Evolutionary conservation across 2,329 filamentous ascomycete genomes (phyloP).

Genomic region (Clarireedia homoeocarpa): DNA sequence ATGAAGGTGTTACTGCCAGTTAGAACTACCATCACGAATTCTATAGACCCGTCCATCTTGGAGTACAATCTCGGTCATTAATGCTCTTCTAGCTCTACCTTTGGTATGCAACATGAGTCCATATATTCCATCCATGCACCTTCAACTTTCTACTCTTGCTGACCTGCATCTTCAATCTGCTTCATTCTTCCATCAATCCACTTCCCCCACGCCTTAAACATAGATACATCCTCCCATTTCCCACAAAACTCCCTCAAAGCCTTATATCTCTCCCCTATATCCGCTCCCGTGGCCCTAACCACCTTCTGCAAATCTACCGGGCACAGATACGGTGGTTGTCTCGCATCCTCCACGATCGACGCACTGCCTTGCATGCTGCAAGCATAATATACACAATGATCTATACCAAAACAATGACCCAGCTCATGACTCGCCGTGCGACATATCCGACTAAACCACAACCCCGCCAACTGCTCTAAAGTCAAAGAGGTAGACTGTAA

Average conservation of each 20-base stretch:
- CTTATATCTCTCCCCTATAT: slow-evolving; percentile 33
- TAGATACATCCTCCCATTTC: slow-evolving; percentile 32
- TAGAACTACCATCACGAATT: too few relatives aligned
- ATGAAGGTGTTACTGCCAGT: too few relatives aligned
- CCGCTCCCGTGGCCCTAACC: slow-evolving; percentile 22
- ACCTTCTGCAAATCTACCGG: slow-evolving; percentile 52
- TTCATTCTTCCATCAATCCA: slow-evolving; percentile 34
- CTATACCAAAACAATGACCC: slow-evolving; percentile 59
- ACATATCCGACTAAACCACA: slow-evolving; percentile 52
- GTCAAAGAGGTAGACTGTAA: slow-evolving; percentile 14
- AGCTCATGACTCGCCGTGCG: slow-evolving; percentile 57
- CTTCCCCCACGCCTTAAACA: slow-evolving; percentile 39
- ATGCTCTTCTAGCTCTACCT: too few relatives aligned
- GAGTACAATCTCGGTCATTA: too few relatives aligned
- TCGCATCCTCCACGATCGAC: slow-evolving; percentile 47
- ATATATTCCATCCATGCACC: not conserved
- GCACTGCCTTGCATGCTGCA: slow-evolving; percentile 57
- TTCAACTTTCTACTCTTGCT: not conserved
- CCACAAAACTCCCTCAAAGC: slow-evolving; percentile 37
- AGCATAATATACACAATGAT: slow-evolving; percentile 57
- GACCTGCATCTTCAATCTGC: not conserved
- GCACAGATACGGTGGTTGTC: slow-evolving; percentile 57
- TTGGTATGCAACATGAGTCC: too few relatives aligned
- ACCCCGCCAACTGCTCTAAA: slow-evolving; percentile 27
- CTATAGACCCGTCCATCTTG: too few relatives aligned